Conservation (phyloP, 2,329 filamentous ascomycete species). For the Penicillium sp. region DNA sequence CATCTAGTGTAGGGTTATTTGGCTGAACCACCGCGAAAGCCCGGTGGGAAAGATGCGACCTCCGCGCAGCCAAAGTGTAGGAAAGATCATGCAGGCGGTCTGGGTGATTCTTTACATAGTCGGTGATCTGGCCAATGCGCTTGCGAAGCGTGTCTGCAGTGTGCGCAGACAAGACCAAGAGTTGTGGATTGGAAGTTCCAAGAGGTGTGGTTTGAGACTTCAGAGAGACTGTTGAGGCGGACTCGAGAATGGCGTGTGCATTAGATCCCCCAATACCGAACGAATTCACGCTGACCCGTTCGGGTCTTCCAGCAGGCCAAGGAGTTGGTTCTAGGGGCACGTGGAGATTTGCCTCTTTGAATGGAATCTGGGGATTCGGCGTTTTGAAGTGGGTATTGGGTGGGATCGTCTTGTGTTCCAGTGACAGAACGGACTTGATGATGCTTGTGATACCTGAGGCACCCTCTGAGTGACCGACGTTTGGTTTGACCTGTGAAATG, state of each 20-base stretch:
- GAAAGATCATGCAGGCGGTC: conserved; percentile 7
- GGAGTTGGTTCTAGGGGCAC: conserved; percentile 15
- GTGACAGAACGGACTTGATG: conserved; percentile 20
- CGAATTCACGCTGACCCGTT: conserved; percentile 27
- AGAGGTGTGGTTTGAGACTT: neutral
- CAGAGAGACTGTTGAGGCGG: neutral
- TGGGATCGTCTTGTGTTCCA: conserved; percentile 20
- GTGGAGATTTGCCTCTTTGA: conserved; percentile 9
- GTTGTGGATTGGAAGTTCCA: neutral
- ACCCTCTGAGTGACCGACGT: conserved; percentile 24
- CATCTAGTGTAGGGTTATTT: neutral
- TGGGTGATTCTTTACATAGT: conserved; percentile 6
- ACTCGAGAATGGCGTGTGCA: conserved; percentile 18
- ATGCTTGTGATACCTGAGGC: conserved; percentile 22
- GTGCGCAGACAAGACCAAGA: conserved; percentile 16
- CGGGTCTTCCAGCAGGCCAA: conserved; percentile 21
- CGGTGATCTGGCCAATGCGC: conserved; percentile 3
- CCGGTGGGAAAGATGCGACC: conserved; percentile 12
- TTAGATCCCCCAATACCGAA: conserved; percentile 28
- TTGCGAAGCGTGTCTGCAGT: conserved; percentile 7
- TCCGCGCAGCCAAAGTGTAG: conserved; percentile 12
- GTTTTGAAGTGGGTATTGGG: conserved; percentile 25
- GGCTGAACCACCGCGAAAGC: conserved; percentile 7
- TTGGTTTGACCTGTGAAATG: conserved; percentile 19
- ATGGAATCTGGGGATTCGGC: conserved; percentile 23